These are phyloP conservation scores for Pichia californica DNA, from an alignment of 805 yeast species.

Conservation along the genomic window DNA sequence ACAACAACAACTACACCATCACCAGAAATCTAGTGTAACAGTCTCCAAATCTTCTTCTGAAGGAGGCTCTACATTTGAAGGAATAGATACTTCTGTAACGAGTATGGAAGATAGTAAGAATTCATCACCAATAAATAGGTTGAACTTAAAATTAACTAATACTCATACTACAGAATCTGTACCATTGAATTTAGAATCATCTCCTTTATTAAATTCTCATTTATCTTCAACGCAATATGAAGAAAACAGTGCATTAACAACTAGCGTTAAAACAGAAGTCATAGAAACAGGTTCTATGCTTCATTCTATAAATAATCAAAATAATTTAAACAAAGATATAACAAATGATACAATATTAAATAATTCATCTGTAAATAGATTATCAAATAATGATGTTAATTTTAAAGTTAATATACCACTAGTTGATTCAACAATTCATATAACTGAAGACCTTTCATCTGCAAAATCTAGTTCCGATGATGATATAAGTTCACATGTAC, in stretches of 20 bases:
- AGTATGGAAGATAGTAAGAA: conserved; percentile 6
- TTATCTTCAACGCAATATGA: not conserved
- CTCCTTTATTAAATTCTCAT: not conserved
- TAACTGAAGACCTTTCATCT: conserved; percentile 5
- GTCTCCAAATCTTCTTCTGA: conserved; percentile 14
- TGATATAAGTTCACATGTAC: not conserved
- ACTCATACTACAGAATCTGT: not conserved
- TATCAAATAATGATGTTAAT: conserved; percentile 3
- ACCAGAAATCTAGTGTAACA: conserved; percentile 2
- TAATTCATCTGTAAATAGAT: not conserved
- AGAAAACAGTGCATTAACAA: not conserved
- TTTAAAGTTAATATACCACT: conserved; percentile 4
- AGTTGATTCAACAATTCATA: conserved; percentile 1
- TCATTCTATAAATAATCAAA: not conserved
- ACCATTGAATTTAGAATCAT: not conserved
- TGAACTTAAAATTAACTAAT: not conserved
- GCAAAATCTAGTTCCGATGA: conserved; percentile 3
- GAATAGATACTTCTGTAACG: conserved; percentile 6
- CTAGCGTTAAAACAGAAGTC: not conserved
- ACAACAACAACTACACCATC: not conserved
- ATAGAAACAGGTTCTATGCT: not conserved
- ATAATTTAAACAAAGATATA: too few relatives aligned
- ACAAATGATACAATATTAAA: not conserved
- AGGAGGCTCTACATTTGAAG: conserved; percentile 9
- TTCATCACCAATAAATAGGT: not conserved